phyloP scores from a whole-genome alignment of 345 rosid genomes.

The Nasturtium officinale region DNA sequence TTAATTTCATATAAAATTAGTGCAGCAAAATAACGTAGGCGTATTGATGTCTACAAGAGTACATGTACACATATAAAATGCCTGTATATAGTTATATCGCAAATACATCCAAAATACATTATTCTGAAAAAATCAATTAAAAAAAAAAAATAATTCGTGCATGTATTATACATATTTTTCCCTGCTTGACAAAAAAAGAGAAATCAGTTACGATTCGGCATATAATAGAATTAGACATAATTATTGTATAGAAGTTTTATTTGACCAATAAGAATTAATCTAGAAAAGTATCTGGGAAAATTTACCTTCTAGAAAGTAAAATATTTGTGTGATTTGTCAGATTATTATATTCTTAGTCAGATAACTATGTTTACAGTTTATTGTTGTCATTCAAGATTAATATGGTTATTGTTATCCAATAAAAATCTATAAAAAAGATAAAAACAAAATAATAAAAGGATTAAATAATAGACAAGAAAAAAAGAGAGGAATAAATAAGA shows the following conservation, averaged over 20 bases:
- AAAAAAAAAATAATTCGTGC: background rate
- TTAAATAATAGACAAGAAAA: background rate
- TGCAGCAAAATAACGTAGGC: background rate
- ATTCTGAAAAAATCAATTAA: background rate
- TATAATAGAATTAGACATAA: background rate
- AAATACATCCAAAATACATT: background rate
- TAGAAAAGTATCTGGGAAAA: background rate
- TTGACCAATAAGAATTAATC: background rate
- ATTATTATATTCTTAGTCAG: no score
- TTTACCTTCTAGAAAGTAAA: background rate
- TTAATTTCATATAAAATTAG: background rate
- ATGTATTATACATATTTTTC: background rate
- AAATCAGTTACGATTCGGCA: background rate
- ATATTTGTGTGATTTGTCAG: background rate
- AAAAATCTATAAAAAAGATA: conserved; percentile 23
- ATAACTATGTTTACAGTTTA: no score
- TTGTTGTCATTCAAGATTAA: no score
- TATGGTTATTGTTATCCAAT: conserved; percentile 29
- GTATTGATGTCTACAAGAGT: background rate
- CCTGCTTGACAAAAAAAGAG: background rate
- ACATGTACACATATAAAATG: background rate
- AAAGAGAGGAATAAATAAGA: background rate
- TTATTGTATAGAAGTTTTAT: background rate
- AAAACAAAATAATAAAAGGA: background rate
- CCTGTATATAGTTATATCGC: background rate